Base-by-base conservation (phyloP, 2,329 filamentous ascomycete genomes). In the Clarireedia paspali region DNA sequence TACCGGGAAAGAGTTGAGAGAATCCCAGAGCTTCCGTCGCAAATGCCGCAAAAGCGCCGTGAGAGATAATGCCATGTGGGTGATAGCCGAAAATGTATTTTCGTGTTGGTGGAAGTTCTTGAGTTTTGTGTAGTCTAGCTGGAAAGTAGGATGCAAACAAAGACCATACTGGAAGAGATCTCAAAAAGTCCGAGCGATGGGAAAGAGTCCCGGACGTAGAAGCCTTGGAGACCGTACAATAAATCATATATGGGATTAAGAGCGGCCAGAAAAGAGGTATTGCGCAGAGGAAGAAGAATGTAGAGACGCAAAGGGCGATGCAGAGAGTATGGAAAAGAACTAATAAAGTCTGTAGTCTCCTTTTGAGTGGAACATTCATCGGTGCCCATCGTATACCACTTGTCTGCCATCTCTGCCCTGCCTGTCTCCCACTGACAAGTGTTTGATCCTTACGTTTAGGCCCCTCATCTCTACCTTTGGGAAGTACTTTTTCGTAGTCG, bases 61-160 rank as follows among this genome's bases (percentile, higher is more conserved):
- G 90, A 5, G 88, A 94, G 67, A 99, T 96, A 71, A 99, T 97
- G 24, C 94, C 92, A 68, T 99, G 94, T 0, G 94, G 94, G 66
- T 97, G 94, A 71, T 97, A 97, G 46, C 92, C 92, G 66, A 99
- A 91, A 60, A 99, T 91, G 74, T 97, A 99, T 72, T 95, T 96
- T 60, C 91, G 80, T 1, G 87, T 90, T 0, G 90, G 81, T 23
- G 88, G 81, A 6, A 99, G 81, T 56, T 86, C 79, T 62, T 87
- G 81, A 4, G 89, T 94, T 62, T 94, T 89, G 74, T 97, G 91
- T 40, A 99, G 79, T 56, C 81, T 82, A 48, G 91, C 89, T 4
- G 94, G 94, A 68, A 95, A 99, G 75, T 97, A 99, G 15, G 84
- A 88, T 26, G 89, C 91, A 68, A 96, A 97, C 47, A 95, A 81